Conservation (phyloP, 495 filamentous ascomycete genomes). For the Hypoxylon rickii region DNA sequence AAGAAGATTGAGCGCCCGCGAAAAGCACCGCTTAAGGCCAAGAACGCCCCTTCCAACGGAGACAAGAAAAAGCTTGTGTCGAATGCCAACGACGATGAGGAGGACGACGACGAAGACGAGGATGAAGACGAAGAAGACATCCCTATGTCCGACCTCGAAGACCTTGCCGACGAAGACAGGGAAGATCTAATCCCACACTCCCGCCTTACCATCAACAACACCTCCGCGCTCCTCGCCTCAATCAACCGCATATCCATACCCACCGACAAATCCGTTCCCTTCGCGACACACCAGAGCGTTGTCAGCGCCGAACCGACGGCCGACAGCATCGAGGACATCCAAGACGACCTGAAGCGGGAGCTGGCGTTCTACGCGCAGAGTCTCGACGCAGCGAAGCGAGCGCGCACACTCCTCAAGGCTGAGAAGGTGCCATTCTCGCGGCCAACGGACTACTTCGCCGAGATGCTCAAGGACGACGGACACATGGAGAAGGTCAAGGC, state of each 20-base stretch:
- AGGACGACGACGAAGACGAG: constrained; percentile 48
- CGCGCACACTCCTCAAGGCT: constrained; percentile 72
- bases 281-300: constrained; percentile 59
- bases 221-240: constrained; percentile 74
- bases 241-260: constrained; percentile 77
- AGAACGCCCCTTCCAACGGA: constrained; percentile 50
- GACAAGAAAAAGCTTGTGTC: constrained; percentile 28
- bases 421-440: constrained; percentile 84
- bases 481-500: constrained; percentile 96
- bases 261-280: constrained; percentile 53
- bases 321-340: constrained; percentile 66
- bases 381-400: constrained; percentile 74
- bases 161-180: constrained; percentile 76
- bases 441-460: constrained; percentile 93
- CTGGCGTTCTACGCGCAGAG: constrained; percentile 92
- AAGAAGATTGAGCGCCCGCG: constrained; percentile 40
- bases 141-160: constrained; percentile 79
- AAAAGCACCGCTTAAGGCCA: constrained; percentile 29
- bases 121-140: constrained; percentile 66
- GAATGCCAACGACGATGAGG: constrained; percentile 41
- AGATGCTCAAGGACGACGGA: constrained; percentile 98
- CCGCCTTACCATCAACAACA: constrained; percentile 97
- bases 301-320: constrained; percentile 54
- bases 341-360: constrained; percentile 89
- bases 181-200: constrained; percentile 87